phyloP scores from a whole-genome alignment of 2,329 filamentous ascomycete species.

The Mycogone perniciosa region DNA sequence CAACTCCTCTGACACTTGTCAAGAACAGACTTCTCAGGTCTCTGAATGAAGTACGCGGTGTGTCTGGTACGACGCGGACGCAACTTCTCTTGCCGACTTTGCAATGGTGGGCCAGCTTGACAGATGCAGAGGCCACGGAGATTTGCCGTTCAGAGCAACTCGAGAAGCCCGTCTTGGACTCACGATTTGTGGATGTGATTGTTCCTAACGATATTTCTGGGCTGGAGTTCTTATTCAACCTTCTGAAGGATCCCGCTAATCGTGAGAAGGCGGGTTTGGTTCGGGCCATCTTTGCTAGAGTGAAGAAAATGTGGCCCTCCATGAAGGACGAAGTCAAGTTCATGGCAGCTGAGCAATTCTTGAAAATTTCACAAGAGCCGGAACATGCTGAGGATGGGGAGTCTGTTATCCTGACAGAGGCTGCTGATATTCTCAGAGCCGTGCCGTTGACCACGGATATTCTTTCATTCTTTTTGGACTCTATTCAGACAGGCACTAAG shows the following conservation, averaged over 20 bases:
- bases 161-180: conserved; percentile 37
- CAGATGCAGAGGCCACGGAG: conserved; percentile 42
- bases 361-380: conserved; percentile 52
- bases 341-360: conserved; percentile 54
- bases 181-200: conserved; percentile 44
- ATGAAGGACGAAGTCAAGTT: conserved; percentile 60
- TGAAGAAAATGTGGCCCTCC: conserved; percentile 65
- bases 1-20: conserved; percentile 60
- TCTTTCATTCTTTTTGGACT: conserved; percentile 65
- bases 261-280: conserved; percentile 47
- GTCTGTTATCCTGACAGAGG: conserved; percentile 46
- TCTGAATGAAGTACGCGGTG: conserved; percentile 66
- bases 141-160: conserved; percentile 35
- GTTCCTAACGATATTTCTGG: conserved; percentile 48
- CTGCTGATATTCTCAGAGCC: conserved; percentile 65
- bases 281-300: conserved; percentile 58
- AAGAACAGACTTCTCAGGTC: conserved; percentile 67
- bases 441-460: conserved; percentile 69
- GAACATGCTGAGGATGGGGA: conserved; percentile 26
- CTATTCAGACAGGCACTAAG: conserved; percentile 65
- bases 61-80: conserved; percentile 62
- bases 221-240: conserved; percentile 45
- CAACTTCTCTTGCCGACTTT: conserved; percentile 72
- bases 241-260: conserved; percentile 36
- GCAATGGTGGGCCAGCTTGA: conserved; percentile 58